These are phyloP conservation scores for Zasmidium citrigriseum DNA, from an alignment of 2,329 filamentous ascomycete genomes.

Conservation along the genomic window DNA sequence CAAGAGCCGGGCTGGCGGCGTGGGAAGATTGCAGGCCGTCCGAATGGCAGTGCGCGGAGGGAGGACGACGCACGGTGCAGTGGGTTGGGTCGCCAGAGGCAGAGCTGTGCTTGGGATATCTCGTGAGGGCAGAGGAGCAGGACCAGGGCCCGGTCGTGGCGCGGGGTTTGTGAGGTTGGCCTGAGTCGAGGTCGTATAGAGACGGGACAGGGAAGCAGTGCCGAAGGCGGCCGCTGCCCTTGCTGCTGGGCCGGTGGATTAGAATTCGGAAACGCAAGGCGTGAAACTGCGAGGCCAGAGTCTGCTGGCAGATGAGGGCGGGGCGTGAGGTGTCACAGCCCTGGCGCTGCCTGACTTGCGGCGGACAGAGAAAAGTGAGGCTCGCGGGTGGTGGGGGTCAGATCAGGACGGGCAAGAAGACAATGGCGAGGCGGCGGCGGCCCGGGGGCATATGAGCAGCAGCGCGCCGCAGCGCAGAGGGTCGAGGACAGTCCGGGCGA, in stretches of 20 bases:
- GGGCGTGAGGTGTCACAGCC: constrained; percentile 19
- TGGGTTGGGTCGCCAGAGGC: constrained; percentile 24
- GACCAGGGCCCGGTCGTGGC: constrained; percentile 21
- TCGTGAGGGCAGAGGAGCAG: too few relatives aligned
- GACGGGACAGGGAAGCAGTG: constrained; percentile 24
- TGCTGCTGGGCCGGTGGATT: constrained; percentile 17
- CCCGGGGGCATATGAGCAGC: not conserved
- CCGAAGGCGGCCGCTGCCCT: constrained; percentile 20
- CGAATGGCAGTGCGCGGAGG: constrained; percentile 21
- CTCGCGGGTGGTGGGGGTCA: constrained; percentile 12
- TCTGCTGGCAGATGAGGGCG: constrained; percentile 18
- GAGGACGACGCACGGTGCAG: constrained; percentile 22
- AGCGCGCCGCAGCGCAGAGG: not conserved
- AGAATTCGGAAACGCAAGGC: constrained; percentile 31
- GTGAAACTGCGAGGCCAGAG: constrained; percentile 25
- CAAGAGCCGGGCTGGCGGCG: constrained; percentile 8
- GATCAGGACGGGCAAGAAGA: not conserved
- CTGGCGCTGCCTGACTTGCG: constrained; percentile 7
- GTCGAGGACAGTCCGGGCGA: not conserved
- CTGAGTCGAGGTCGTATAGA: constrained; percentile 16
- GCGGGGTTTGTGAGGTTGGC: constrained; percentile 20
- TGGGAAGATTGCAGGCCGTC: constrained; percentile 16
- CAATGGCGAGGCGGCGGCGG: not conserved
- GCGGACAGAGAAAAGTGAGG: constrained; percentile 20
- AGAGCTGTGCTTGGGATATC: constrained; percentile 19